phyloP scores from a whole-genome alignment of 306 rosid genomes.

The Pueraria montana region DNA sequence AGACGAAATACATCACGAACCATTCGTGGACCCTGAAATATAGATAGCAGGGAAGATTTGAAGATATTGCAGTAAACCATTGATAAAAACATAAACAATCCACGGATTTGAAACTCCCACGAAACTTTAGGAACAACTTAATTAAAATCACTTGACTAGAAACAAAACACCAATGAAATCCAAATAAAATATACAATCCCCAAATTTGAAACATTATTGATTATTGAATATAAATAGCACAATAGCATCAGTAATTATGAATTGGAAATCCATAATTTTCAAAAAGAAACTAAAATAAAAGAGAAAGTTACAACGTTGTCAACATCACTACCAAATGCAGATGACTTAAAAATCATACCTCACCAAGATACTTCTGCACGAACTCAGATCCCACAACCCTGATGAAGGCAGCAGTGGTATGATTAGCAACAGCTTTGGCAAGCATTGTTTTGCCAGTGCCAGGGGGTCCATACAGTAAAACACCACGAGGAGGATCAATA shows the following conservation, averaged over 20 bases:
- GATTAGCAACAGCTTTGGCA: conserved; percentile 99
- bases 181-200: neutral
- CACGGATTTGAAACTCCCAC: neutral
- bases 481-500: conserved; percentile 99
- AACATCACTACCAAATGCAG: conserved; percentile 16
- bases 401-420: conserved; percentile 98
- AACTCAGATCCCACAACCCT: conserved; percentile 99
- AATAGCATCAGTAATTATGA: neutral
- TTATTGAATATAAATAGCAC: neutral
- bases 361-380: conserved; percentile 99
- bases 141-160: conserved; percentile 16
- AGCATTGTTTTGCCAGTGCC: conserved; percentile 99
- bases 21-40: conserved; percentile 90
- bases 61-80: conserved; percentile 5
- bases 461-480: conserved; percentile 96
- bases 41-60: conserved; percentile 18
- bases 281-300: neutral
- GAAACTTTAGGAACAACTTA: conserved; percentile 8
- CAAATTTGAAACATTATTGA: conserved; percentile 15
- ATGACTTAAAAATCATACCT: conserved; percentile 67
- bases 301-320: neutral
- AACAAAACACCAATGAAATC: neutral
- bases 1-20: conserved; percentile 99
- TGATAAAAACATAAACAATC: neutral
- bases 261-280: conserved; percentile 27